phyloP scores from a whole-genome alignment of 148 eudicot species.

The Nepenthes mirabilis region DNA sequence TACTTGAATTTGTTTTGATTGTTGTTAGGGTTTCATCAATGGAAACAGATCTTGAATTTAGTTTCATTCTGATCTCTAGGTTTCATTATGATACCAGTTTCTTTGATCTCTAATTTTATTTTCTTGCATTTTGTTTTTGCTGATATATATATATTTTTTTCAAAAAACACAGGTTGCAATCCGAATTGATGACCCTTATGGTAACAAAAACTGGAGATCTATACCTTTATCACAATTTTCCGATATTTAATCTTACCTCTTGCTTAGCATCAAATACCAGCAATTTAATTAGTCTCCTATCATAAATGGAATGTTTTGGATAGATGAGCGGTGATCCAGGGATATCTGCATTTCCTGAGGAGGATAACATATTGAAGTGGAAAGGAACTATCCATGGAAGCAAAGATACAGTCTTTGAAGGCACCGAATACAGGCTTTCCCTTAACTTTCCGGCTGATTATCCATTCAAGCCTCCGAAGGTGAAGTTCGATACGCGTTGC shows the following conservation, averaged over 20 bases:
- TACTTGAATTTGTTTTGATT: not conserved
- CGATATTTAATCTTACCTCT: not conserved
- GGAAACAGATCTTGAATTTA: too few species aligned
- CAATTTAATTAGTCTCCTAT: not conserved
- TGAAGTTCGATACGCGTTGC: conserved; percentile 82
- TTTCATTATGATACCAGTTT: not conserved
- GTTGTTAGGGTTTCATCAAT: not conserved
- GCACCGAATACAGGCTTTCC: conserved; percentile 79
- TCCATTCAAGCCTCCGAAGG: conserved; percentile 91
- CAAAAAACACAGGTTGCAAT: conserved; percentile 56
- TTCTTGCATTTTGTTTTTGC: conserved; percentile 3
- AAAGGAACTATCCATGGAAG: conserved; percentile 93
- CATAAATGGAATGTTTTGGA: not conserved
- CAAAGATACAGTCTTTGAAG: conserved; percentile 95
- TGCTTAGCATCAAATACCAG: not conserved
- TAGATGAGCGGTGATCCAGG: conserved; percentile 94
- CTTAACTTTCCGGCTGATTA: conserved; percentile 75
- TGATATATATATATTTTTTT: not conserved
- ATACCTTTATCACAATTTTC: not conserved
- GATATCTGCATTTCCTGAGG: conserved; percentile 95
- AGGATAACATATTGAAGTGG: conserved; percentile 86
- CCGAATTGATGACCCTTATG: conserved; percentile 94
- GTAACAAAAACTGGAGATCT: conserved; percentile 21
- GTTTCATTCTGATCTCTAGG: too few species aligned
- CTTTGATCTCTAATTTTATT: conserved; percentile 2